Evolutionary conservation across 495 filamentous ascomycete genomes (phyloP).

Genomic region (Neurospora sp.): DNA sequence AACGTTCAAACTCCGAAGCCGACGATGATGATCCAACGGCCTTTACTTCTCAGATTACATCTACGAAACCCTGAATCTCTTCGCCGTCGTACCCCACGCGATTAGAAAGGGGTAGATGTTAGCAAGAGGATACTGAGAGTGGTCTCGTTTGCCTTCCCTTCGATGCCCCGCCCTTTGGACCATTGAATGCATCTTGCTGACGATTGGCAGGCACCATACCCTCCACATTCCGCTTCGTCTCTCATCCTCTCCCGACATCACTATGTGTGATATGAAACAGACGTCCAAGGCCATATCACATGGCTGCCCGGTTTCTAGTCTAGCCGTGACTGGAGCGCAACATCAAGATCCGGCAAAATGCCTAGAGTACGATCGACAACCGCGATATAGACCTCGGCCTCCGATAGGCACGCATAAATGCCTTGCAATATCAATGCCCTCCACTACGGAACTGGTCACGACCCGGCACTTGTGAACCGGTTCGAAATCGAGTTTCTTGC

Average conservation of each 20-base stretch:
- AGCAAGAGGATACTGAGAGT: too few relatives aligned
- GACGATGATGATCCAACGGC: too few relatives aligned
- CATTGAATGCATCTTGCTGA: background rate
- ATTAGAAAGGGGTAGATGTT: too few relatives aligned
- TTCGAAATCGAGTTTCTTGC: background rate
- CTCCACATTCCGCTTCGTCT: background rate
- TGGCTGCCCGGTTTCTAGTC: background rate
- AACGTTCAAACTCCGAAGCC: too few relatives aligned
- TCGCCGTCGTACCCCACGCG: too few relatives aligned
- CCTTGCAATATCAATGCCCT: background rate
- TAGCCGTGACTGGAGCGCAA: background rate
- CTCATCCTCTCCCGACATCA: background rate
- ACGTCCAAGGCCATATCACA: background rate
- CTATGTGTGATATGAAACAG: background rate
- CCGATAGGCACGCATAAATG: constrained; percentile 4
- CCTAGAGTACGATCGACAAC: background rate
- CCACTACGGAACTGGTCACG: background rate
- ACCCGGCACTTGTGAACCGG: constrained; percentile 3
- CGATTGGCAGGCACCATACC: background rate
- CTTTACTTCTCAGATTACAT: too few relatives aligned
- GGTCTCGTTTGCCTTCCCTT: too few relatives aligned
- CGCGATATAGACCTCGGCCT: background rate
- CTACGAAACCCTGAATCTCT: too few relatives aligned
- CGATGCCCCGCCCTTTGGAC: background rate
- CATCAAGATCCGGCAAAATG: constrained; percentile 6